Percentiles rank a stretch among this genome's conserved stretches.
Evolutionary conservation across 192 early-diverging fungal genomes (phyloP).

Genomic region (Backusella parvicylindrica): DNA sequence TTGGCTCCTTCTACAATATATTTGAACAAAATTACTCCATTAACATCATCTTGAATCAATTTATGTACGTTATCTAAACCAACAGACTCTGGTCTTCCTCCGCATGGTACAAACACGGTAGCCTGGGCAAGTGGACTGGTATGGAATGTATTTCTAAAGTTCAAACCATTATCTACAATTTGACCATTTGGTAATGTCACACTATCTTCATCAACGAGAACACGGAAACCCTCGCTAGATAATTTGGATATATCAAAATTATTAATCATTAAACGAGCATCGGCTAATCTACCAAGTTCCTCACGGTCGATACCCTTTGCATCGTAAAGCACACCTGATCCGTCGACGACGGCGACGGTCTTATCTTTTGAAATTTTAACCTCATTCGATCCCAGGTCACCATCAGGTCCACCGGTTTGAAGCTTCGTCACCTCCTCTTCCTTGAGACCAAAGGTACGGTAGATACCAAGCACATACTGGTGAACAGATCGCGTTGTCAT

Average conservation of each 20-base stretch:
- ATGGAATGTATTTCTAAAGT: constrained; percentile 98
- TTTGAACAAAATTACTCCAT: constrained; percentile 88
- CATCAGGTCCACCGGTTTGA: constrained; percentile 98
- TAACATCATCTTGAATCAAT: constrained; percentile 57
- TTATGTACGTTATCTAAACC: constrained; percentile 85
- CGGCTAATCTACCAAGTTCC: constrained; percentile 83
- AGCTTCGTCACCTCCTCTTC: constrained; percentile 87
- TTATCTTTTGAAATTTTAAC: constrained; percentile 98
- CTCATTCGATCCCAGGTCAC: constrained; percentile 97
- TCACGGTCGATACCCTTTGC: constrained; percentile 85
- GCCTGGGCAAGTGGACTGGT: constrained; percentile 76
- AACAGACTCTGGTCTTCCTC: constrained; percentile 96
- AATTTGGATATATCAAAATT: constrained; percentile 86
- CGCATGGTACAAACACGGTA: constrained; percentile 96
- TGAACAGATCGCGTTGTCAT: constrained; percentile 99
- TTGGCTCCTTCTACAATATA: constrained; percentile 99
- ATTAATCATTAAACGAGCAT: constrained; percentile 79
- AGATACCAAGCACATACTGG: constrained; percentile 97
- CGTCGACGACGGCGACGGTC: constrained; percentile 94
- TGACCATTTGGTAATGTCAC: constrained; percentile 86
- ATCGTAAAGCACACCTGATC: constrained; percentile 93
- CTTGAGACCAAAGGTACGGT: constrained; percentile 75
- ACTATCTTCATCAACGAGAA: constrained; percentile 91
- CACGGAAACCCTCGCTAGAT: constrained; percentile 81
- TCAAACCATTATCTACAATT: constrained; percentile 82